phyloP scores from a whole-genome alignment of 2,329 filamentous ascomycete species.

The Phyllosticta paracitricarpa region DNA sequence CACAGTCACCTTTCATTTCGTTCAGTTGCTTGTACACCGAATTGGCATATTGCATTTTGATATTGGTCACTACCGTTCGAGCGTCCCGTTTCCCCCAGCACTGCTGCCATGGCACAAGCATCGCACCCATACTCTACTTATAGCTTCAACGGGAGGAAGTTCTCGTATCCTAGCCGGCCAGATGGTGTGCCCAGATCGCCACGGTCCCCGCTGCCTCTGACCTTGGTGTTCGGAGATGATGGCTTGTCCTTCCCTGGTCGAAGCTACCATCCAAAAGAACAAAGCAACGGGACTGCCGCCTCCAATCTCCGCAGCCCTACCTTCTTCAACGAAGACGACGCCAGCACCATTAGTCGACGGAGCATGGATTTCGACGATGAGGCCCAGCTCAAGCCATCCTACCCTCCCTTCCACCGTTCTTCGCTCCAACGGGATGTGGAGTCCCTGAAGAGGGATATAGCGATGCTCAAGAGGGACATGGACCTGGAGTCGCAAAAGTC shows the following conservation, averaged over 20 bases:
- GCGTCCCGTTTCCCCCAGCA: background rate
- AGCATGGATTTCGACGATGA: constrained; percentile 1
- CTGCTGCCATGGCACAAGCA: background rate
- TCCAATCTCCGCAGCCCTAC: background rate
- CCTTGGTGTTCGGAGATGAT: background rate
- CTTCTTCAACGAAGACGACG: background rate
- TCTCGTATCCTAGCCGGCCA: background rate
- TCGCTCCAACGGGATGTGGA: background rate
- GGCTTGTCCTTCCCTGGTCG: background rate
- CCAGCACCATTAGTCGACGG: background rate
- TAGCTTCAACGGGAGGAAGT: background rate
- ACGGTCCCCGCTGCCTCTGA: background rate
- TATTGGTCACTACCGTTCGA: background rate
- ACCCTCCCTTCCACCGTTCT: background rate
- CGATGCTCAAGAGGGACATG: background rate
- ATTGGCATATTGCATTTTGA: background rate
- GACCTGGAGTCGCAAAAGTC: constrained; percentile 6
- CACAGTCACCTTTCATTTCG: background rate
- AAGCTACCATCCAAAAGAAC: background rate
- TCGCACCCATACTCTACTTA: background rate
- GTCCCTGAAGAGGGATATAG: too few species aligned
- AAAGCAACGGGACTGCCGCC: background rate
- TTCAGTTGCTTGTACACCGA: background rate
- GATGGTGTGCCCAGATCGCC: background rate
- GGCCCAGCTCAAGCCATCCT: background rate